phyloP scores from a whole-genome alignment of 768 basidiomycete species.

The Kwoniella heveanensis region DNA sequence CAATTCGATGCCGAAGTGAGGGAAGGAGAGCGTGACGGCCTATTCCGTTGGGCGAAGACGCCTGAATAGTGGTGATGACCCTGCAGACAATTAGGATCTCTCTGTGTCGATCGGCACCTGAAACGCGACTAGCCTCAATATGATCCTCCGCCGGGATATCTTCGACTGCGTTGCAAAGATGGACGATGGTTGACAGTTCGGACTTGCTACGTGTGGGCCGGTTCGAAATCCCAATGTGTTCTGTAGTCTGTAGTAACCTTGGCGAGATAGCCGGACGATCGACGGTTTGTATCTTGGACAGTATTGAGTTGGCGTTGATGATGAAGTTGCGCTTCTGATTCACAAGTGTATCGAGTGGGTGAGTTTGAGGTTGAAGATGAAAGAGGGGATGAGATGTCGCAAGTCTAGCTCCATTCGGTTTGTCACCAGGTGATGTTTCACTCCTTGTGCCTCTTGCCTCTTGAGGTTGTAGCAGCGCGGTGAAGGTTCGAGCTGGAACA shows the following conservation, averaged over 20 bases:
- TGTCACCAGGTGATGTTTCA: conserved; percentile 1
- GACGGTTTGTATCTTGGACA: no score
- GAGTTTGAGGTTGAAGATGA: neutral
- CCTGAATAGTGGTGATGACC: no score
- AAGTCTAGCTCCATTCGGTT: neutral
- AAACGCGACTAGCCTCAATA: neutral
- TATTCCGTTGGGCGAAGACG: no score
- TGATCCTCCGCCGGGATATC: no score
- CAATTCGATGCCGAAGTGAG: no score
- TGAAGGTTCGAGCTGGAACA: no score
- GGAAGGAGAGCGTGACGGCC: no score
- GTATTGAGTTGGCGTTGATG: neutral
- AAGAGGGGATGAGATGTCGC: neutral
- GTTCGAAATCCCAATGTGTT: neutral
- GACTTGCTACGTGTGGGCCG: neutral
- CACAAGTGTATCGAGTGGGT: no score
- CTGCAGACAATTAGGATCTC: neutral
- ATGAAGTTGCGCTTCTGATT: neutral
- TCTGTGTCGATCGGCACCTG: neutral
- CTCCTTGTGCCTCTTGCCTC: neutral
- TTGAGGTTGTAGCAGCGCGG: neutral
- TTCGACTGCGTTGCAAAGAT: neutral
- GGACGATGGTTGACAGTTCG: neutral
- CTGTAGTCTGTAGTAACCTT: no score
- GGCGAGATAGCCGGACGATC: neutral